Conservation (phyloP, 2,329 filamentous ascomycete genomes). For the Claviceps fusiformis region DNA sequence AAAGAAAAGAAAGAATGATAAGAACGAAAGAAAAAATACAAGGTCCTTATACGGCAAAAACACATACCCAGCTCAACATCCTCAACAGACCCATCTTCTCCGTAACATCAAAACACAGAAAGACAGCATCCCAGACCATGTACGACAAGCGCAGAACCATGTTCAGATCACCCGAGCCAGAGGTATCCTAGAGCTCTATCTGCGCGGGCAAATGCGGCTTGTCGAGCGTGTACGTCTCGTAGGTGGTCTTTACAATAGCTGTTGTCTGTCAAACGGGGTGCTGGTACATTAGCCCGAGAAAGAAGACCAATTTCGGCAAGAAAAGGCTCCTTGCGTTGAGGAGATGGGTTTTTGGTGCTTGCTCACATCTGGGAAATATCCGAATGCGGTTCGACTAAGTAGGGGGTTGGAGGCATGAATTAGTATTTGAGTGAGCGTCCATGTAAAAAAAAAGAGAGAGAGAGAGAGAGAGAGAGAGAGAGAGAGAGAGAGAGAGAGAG, state of each 20-base stretch:
- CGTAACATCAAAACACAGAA: constrained; percentile 26
- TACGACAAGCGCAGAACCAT: constrained; percentile 21
- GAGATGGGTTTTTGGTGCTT: constrained; percentile 1
- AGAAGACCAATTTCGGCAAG: neutral
- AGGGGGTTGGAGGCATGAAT: neutral
- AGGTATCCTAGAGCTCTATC: constrained; percentile 27
- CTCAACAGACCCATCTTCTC: constrained; percentile 20
- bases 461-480: neutral
- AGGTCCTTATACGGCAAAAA: neutral
- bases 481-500: no score
- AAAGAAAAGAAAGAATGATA: neutral
- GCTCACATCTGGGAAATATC: constrained; percentile 24
- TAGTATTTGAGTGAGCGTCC: neutral
- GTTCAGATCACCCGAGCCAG: constrained; percentile 23
- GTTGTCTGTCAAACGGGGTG: constrained; percentile 12
- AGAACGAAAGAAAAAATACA: neutral
- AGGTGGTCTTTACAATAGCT: constrained; percentile 19
- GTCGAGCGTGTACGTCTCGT: constrained; percentile 21
- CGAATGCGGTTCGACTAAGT: constrained; percentile 22
- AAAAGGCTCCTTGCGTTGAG: no score
- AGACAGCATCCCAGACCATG: constrained; percentile 23
- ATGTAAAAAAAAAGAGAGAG: no score
- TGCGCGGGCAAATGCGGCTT: constrained; percentile 12
- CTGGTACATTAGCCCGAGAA: neutral
- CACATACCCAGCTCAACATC: constrained; percentile 22